These are phyloP conservation scores for Calocybe cyanea DNA, from an alignment of 768 basidiomycete species.

Conservation along the genomic window DNA sequence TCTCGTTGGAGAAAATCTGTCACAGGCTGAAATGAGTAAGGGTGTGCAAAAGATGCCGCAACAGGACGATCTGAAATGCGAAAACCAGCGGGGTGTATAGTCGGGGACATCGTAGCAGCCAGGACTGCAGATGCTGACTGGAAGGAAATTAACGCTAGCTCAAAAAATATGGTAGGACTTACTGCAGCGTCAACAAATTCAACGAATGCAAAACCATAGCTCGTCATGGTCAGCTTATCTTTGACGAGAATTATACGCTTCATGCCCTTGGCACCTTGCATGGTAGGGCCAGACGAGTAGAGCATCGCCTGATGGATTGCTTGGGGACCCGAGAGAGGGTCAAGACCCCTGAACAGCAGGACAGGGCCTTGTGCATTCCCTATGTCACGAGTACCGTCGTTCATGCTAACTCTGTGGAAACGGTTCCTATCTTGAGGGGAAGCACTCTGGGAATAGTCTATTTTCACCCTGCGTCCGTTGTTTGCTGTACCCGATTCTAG, in stretches of 20 bases:
- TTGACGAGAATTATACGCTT: slow-evolving; percentile 84
- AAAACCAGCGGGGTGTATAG: slow-evolving; percentile 90
- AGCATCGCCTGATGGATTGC: slow-evolving; percentile 84
- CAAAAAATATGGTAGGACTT: slow-evolving; percentile 16
- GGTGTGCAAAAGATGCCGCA: slow-evolving; percentile 90
- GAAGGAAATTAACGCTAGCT: slow-evolving; percentile 10
- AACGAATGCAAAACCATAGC: slow-evolving; percentile 93
- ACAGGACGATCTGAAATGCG: slow-evolving; percentile 86
- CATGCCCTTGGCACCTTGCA: slow-evolving; percentile 83
- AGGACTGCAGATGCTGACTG: slow-evolving; percentile 83
- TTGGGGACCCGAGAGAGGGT: slow-evolving; percentile 82
- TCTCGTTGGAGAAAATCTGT: slow-evolving; percentile 72
- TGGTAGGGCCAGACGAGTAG: slow-evolving; percentile 71
- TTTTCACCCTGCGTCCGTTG: slow-evolving; percentile 85
- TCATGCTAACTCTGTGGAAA: slow-evolving; percentile 58
- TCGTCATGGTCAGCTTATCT: slow-evolving; percentile 81
- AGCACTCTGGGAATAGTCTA: slow-evolving; percentile 91
- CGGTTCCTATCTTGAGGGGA: slow-evolving; percentile 66
- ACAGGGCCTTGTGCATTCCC: slow-evolving; percentile 81
- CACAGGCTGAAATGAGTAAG: slow-evolving; percentile 83
- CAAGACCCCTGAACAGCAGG: slow-evolving; percentile 86
- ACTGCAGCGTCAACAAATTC: slow-evolving; percentile 88
- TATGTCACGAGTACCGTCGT: slow-evolving; percentile 96
- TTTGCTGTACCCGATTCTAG: slow-evolving; percentile 67
- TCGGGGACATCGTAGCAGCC: slow-evolving; percentile 82